Evolutionary conservation across 1,284 basidiomycete species (phyloP), one percentile per base, ranked within the genome.

Genomic region (Marasmius sp.): DNA sequence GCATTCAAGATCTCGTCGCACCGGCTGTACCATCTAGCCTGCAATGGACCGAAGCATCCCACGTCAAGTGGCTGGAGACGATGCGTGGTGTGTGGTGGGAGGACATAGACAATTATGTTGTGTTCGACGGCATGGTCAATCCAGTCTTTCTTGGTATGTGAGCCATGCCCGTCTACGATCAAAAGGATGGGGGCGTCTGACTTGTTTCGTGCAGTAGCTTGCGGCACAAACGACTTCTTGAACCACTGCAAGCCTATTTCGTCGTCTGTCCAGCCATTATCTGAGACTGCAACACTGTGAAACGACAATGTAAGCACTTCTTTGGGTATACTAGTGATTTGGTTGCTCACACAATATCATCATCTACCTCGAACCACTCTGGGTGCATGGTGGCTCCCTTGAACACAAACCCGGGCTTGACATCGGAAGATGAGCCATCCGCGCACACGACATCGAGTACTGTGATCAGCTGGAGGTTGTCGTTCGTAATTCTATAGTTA

Each of bases 251-350:
- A n/a, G 16, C 74, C 67, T 3, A 77, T 62, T 16, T 68, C 61
- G 53, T 79, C 67, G 63, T 75, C 68, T 5, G 77, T 81, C 79
- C 79, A 81, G 1, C 79, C 75, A 65, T 76, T 79, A 22, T 68
- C 63, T 0, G 76, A 76, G 4, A 43, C 54, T 27, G 57, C 57
- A 11, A 66, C 61, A 6, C 66, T 65, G 57, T 72, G 43, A 57
- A 62, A 66, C 37, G 36, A n/a, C n/a, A n/a, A n/a, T n/a, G n/a
- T n/a, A n/a, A n/a, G n/a, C n/a, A n/a, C n/a, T n/a, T n/a, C n/a
- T n/a, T n/a, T n/a, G n/a, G n/a, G n/a, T n/a, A n/a, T n/a, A n/a
- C n/a, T n/a, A n/a, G n/a, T 41, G 33, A 49, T 7, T 27, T n/a
- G 39, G 10, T 18, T n/a, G 62, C 60, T 60, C 45, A 61, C 64